These are phyloP conservation scores for Skeletonema menzelii DNA, from an alignment of 108 stramenopile species.

Conservation along the genomic window DNA sequence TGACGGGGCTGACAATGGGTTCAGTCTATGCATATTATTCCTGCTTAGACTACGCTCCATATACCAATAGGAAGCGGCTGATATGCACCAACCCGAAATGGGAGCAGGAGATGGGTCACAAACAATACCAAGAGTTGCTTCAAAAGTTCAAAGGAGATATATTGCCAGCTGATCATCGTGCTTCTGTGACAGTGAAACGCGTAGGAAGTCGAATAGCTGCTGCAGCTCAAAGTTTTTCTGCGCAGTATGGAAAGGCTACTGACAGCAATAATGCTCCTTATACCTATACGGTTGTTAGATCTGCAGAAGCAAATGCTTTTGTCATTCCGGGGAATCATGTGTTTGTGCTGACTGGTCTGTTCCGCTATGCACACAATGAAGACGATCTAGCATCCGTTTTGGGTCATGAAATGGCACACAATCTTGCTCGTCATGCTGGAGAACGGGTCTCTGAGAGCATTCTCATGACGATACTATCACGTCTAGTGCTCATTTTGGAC, in stretches of 20 bases:
- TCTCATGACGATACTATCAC: conserved; percentile 52
- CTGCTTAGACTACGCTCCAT: conserved; percentile 67
- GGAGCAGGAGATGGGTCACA: conserved; percentile 50
- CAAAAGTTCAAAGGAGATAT: conserved; percentile 49
- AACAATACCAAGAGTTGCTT: conserved; percentile 60
- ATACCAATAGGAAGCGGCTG: conserved; percentile 72
- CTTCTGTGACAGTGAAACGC: conserved; percentile 63
- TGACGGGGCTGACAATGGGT: conserved; percentile 32
- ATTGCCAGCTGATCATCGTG: conserved; percentile 67
- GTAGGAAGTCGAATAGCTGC: conserved; percentile 76
- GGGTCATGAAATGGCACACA: conserved; percentile 73
- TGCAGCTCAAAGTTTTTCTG: conserved; percentile 49
- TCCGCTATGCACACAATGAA: conserved; percentile 68
- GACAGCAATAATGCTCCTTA: conserved; percentile 21
- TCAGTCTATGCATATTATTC: conserved; percentile 52
- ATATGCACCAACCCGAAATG: conserved; percentile 58
- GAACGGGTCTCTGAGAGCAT: conserved; percentile 65
- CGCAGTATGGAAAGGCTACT: background rate
- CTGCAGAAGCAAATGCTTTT: conserved; percentile 82
- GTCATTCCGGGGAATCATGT: conserved; percentile 86
- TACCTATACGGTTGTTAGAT: conserved; percentile 78
- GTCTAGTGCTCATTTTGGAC: conserved; percentile 63
- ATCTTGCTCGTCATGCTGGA: conserved; percentile 80
- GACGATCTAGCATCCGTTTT: conserved; percentile 85
- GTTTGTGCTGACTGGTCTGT: conserved; percentile 78